phyloP scores from a whole-genome alignment of 129 eudicot species.

The Centaurea solstitialis region DNA sequence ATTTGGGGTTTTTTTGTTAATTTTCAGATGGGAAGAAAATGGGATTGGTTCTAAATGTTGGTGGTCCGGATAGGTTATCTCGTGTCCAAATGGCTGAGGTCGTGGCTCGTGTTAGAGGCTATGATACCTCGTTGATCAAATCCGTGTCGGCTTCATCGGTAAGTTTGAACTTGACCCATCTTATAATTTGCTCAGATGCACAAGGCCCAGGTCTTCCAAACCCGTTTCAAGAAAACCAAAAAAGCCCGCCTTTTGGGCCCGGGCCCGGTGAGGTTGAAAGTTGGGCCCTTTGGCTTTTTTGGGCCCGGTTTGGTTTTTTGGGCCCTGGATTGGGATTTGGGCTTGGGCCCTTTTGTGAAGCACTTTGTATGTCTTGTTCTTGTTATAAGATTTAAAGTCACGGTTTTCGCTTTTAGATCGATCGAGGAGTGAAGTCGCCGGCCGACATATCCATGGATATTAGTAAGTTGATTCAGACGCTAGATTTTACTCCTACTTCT shows the following conservation, averaged over 20 bases:
- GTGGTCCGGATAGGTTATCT: constrained; percentile 86
- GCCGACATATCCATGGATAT: constrained; percentile 93
- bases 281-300: no score
- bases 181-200: neutral
- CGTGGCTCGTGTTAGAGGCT: constrained; percentile 71
- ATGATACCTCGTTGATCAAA: constrained; percentile 61
- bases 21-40: constrained; percentile 57
- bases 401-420: constrained; percentile 48
- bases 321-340: neutral
- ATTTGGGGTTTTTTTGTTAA: constrained; percentile 10
- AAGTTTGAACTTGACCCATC: constrained; percentile 19
- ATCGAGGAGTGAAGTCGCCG: constrained; percentile 94
- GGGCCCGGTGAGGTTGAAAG: neutral
- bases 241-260: neutral
- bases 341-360: neutral
- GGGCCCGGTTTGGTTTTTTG: neutral
- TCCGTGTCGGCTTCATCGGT: constrained; percentile 85
- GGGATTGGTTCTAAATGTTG: constrained; percentile 67
- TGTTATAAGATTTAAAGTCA: neutral
- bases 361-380: neutral
- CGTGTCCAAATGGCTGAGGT: constrained; percentile 94
- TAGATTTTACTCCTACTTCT: constrained; percentile 54
- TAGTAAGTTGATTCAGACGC: constrained; percentile 54
- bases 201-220: neutral
- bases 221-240: neutral